These are phyloP conservation scores for Aphanomyces cochlioides DNA, from an alignment of 352 stramenopile genomes.

Conservation along the genomic window DNA sequence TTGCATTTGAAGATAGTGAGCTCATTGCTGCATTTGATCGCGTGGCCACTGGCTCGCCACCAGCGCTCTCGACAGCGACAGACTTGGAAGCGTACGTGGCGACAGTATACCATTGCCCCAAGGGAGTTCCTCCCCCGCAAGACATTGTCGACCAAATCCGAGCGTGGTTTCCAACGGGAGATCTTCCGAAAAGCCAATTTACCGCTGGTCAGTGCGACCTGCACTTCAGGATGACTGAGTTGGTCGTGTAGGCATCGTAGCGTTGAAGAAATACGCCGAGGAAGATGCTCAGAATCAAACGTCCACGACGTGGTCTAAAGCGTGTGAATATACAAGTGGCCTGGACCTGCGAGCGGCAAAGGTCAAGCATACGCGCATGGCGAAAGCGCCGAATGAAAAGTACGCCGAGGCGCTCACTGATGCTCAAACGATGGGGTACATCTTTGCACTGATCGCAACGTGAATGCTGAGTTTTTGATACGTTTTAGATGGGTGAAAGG, in stretches of 20 bases:
- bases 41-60: neutral
- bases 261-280: slow-evolving; percentile 13
- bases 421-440: slow-evolving; percentile 23
- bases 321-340: slow-evolving; percentile 24
- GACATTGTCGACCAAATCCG: slow-evolving; percentile 26
- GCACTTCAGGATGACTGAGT: neutral
- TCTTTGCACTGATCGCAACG: no score
- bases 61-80: neutral
- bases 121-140: neutral
- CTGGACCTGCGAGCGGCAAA: slow-evolving; percentile 25
- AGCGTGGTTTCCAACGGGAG: slow-evolving; percentile 25
- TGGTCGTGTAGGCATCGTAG: slow-evolving; percentile 2
- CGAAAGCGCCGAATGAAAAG: slow-evolving; percentile 13
- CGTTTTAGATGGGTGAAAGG: slow-evolving; percentile 28
- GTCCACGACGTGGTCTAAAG: neutral
- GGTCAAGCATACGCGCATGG: slow-evolving; percentile 27
- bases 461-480: neutral
- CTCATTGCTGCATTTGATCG: slow-evolving; percentile 3
- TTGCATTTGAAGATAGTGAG: slow-evolving; percentile 28
- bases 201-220: neutral
- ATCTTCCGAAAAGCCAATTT: slow-evolving; percentile 10
- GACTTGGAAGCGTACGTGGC: slow-evolving; percentile 13
- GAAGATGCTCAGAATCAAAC: slow-evolving; percentile 1
- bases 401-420: slow-evolving; percentile 21
- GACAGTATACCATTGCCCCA: slow-evolving; percentile 14